These are phyloP conservation scores for Myxozyma nipponensis DNA, from an alignment of 805 yeast species.

Conservation along the genomic window DNA sequence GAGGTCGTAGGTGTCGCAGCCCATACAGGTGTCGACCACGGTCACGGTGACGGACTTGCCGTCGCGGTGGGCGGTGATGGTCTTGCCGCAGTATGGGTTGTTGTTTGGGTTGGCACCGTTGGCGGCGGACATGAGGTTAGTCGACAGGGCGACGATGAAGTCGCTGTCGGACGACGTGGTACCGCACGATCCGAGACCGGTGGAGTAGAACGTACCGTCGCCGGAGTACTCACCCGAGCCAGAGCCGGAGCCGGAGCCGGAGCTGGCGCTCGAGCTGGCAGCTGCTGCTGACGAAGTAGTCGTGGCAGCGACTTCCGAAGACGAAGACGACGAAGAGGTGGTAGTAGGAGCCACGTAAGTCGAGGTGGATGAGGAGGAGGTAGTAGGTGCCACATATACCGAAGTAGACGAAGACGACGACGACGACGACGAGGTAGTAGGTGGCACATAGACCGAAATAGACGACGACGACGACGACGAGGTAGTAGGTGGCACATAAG, in stretches of 20 bases:
- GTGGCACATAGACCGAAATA: background rate
- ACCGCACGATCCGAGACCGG: constrained; percentile 57
- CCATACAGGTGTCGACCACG: constrained; percentile 56
- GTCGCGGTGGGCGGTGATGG: constrained; percentile 45
- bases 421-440: background rate
- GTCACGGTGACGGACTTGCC: constrained; percentile 55
- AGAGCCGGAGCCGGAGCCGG: constrained; percentile 21
- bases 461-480: background rate
- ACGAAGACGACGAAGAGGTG: constrained; percentile 8
- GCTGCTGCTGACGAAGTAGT: constrained; percentile 7
- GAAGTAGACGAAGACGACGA: constrained; percentile 4
- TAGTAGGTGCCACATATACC: background rate
- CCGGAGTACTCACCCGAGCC: constrained; percentile 34
- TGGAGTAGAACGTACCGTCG: constrained; percentile 38
- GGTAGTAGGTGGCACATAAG: constrained; percentile 16
- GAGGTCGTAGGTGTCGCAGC: constrained; percentile 48
- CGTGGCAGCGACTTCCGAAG: constrained; percentile 11
- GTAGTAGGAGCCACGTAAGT: constrained; percentile 17
- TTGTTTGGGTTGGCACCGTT: constrained; percentile 41
- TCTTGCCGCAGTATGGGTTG: constrained; percentile 49
- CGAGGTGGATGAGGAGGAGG: too few relatives aligned
- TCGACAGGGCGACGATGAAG: constrained; percentile 51
- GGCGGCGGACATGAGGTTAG: constrained; percentile 42
- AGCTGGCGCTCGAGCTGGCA: constrained; percentile 8
- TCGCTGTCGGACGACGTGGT: constrained; percentile 45